Evolutionary conservation across 2,329 filamentous ascomycete species (phyloP).

Genomic region (Aureobasidium sp.): DNA sequence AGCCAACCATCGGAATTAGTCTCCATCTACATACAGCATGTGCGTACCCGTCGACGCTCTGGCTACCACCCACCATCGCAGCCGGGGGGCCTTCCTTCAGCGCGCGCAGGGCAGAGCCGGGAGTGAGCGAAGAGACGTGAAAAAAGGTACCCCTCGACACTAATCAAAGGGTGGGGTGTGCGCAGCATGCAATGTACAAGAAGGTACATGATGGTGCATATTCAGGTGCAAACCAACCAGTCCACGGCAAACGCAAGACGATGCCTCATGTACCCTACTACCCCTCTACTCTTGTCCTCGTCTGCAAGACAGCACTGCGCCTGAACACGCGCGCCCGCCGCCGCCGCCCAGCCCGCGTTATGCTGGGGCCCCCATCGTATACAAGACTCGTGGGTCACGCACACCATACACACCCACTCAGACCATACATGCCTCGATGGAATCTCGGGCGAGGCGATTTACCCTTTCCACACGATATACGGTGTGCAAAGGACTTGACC

Average conservation of each 20-base stretch:
- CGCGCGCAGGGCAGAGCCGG: neutral
- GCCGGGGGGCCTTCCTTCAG: neutral
- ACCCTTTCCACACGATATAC: constrained; percentile 4
- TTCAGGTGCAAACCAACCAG: constrained; percentile 9
- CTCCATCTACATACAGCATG: neutral
- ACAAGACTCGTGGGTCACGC: constrained; percentile 4
- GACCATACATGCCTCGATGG: neutral
- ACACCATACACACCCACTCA: constrained; percentile 5
- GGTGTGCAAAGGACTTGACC: neutral
- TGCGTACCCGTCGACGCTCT: neutral
- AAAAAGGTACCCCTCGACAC: constrained; percentile 9
- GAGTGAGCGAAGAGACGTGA: neutral
- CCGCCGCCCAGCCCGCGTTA: neutral
- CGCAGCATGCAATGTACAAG: constrained; percentile 1
- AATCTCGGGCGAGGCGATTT: neutral
- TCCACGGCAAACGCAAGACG: neutral
- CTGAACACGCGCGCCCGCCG: neutral
- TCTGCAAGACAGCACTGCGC: constrained; percentile 1
- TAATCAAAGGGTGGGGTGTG: constrained; percentile 9
- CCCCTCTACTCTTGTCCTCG: neutral
- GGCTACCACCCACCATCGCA: neutral
- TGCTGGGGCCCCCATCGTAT: neutral
- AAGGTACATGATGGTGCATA: constrained; percentile 10
- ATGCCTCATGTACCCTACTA: neutral
- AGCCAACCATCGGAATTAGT: neutral